Percentiles rank a stretch among this genome's conserved stretches.
phyloP scores from a whole-genome alignment of 495 filamentous ascomycete genomes.

The Hyaloscypha bicolor region DNA sequence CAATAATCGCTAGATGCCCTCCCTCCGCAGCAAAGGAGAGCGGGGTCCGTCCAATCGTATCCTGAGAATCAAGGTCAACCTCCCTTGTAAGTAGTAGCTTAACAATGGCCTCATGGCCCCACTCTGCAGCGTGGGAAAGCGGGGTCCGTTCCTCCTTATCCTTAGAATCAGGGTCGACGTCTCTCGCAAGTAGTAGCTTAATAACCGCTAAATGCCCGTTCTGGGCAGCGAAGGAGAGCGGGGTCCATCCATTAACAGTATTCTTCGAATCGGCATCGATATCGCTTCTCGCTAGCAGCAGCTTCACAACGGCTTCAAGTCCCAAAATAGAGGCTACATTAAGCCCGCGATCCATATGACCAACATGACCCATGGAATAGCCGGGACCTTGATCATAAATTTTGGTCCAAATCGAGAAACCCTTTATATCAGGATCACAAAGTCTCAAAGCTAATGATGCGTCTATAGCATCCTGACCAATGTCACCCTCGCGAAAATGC shows the following conservation, averaged over 20 bases:
- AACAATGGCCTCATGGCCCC: conserved; percentile 35
- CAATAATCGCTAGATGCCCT: background rate
- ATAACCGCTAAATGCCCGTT: background rate
- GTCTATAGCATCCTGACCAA: background rate
- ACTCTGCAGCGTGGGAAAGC: conserved; percentile 29
- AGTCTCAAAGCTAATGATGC: conserved; percentile 9
- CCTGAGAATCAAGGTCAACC: no score
- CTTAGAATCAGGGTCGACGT: conserved; percentile 12
- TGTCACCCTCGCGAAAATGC: conserved; percentile 31
- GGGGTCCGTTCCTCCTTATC: conserved; percentile 27
- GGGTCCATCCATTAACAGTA: background rate
- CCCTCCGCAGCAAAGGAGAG: background rate
- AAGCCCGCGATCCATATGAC: no score
- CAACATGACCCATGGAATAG: no score
- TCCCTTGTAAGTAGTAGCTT: conserved; percentile 2
- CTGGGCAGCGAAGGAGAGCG: background rate
- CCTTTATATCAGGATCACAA: conserved; percentile 3
- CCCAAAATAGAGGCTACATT: no score
- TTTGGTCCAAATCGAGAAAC: background rate
- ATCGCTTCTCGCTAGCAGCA: no score
- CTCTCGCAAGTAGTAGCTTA: conserved; percentile 10
- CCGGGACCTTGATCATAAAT: no score
- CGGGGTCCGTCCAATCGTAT: background rate
- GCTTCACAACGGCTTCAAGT: no score
- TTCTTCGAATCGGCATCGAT: no score